These are phyloP conservation scores for Claviceps africana DNA, from an alignment of 2,329 filamentous ascomycete species.

Conservation along the genomic window DNA sequence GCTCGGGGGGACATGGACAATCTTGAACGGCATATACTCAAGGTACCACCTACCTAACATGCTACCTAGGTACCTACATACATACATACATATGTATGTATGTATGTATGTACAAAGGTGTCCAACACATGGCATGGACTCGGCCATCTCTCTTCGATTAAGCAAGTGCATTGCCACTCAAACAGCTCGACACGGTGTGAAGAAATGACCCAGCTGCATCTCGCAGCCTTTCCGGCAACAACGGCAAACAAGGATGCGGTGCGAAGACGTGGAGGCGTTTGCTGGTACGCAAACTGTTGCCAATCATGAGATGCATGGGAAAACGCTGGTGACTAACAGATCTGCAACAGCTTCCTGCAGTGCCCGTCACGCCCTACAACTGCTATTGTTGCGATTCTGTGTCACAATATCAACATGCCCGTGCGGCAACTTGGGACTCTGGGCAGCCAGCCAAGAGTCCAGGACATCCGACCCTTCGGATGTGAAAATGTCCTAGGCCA, in stretches of 20 bases:
- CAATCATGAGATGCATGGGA: not conserved
- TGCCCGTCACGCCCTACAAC: not conserved
- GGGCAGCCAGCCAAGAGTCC: not conserved
- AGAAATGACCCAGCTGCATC: not conserved
- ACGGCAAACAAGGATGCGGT: not conserved
- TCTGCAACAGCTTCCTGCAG: not conserved
- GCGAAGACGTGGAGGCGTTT: not conserved
- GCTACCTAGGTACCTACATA: too few species aligned
- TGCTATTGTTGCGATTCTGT: not conserved
- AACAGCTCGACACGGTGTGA: not conserved
- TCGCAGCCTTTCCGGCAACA: not conserved
- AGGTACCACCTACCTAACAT: too few species aligned
- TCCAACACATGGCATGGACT: too few species aligned
- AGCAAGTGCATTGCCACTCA: not conserved
- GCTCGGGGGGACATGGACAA: too few species aligned
- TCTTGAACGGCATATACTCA: too few species aligned
- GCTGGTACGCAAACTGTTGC: not conserved
- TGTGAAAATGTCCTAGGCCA: conserved; percentile 1
- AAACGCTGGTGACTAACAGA: not conserved
- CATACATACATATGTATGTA: too few species aligned
- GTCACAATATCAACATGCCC: not conserved
- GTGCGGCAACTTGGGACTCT: not conserved
- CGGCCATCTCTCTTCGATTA: too few species aligned
- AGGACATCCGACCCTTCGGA: not conserved
- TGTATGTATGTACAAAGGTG: too few species aligned